phyloP scores from a whole-genome alignment of 2,329 filamentous ascomycete genomes.

The Exophiala sp. region DNA sequence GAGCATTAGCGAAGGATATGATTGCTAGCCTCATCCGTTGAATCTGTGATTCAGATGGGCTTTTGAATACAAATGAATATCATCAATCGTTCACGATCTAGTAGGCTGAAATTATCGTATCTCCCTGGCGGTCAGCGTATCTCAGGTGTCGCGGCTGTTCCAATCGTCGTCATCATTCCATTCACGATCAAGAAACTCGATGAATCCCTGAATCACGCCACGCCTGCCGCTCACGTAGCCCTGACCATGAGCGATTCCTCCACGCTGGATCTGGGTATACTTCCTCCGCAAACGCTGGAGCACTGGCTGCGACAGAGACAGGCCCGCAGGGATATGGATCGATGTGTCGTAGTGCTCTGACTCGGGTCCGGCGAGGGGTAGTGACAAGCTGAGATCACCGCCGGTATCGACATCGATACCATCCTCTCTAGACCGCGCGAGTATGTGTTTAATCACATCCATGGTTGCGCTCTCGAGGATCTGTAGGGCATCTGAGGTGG shows the following conservation, averaged over 20 bases:
- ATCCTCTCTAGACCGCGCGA: constrained; percentile 11
- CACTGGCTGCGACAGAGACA: constrained; percentile 38
- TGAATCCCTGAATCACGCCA: constrained; percentile 44
- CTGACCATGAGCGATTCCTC: constrained; percentile 33
- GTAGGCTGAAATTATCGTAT: too few species aligned
- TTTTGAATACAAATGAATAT: too few species aligned
- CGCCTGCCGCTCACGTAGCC: constrained; percentile 33
- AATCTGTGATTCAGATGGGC: too few species aligned
- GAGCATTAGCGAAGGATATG: too few species aligned
- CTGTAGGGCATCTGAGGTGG: constrained; percentile 41
- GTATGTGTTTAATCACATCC: constrained; percentile 24
- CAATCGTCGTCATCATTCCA: constrained; percentile 29
- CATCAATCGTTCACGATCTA: too few species aligned
- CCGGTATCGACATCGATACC: constrained; percentile 12
- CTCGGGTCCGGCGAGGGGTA: constrained; percentile 7
- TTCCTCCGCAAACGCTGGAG: constrained; percentile 44
- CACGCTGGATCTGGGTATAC: constrained; percentile 46
- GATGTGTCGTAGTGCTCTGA: background rate
- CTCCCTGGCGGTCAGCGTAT: too few species aligned
- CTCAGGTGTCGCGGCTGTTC: background rate
- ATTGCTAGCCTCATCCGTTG: too few species aligned
- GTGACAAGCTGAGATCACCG: constrained; percentile 14
- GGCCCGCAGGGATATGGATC: constrained; percentile 20
- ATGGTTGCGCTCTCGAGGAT: constrained; percentile 35
- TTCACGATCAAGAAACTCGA: constrained; percentile 44